Evolutionary conservation across 805 yeast genomes (phyloP), one percentile per base, ranked within the genome.

Genomic region (Scheffersomyces spartinae): DNA sequence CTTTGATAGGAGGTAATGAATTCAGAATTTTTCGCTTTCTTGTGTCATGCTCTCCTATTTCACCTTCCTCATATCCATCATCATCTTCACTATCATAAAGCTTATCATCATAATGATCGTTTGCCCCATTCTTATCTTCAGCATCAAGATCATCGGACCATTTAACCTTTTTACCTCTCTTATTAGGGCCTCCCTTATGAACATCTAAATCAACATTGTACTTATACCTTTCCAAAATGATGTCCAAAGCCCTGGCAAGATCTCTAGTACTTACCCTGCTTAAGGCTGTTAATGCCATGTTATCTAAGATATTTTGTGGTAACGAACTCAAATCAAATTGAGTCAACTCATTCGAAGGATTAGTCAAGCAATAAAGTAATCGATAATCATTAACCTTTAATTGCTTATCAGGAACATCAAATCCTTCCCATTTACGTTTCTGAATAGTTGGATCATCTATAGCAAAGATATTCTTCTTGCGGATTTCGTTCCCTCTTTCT

Each of bases 311-410:
- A 26, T 72, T 71, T 13, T 66, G 67, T 4, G 91, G 78, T 6
- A 91, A 55, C 7, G 69, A 55, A 2, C 82, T 62, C 28, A 83
- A 68, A 45, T 88, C 88, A 43, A 83, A 78, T 19, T 64, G 64
- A 17, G 71, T 64, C 30, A 82, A 54, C 25, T 75, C 74, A 41
- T 76, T 73, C 20, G 57, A 51, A 17, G 72, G 55, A 20, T 69
- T 73, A 9, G 79, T 74, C 31, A 88, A 61, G 15, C 76, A 69
- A 45, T 71, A 91, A 21, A 86, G 53, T 9, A 74, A 58, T 26
- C 76, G 67, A 45, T 76, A 82, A 36, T 57, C 64, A 11, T 44
- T 25, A 5, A 43, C 26, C 24, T 43, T 48, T 9, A 58, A 18
- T 19, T 42, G 47, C 22, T 49, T 54, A 10, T 49, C 25, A 1